Evolutionary conservation across 2,329 filamentous ascomycete genomes (phyloP), one percentile per base, ranked within the genome.

Genomic region (Calonectria hawksworthii): DNA sequence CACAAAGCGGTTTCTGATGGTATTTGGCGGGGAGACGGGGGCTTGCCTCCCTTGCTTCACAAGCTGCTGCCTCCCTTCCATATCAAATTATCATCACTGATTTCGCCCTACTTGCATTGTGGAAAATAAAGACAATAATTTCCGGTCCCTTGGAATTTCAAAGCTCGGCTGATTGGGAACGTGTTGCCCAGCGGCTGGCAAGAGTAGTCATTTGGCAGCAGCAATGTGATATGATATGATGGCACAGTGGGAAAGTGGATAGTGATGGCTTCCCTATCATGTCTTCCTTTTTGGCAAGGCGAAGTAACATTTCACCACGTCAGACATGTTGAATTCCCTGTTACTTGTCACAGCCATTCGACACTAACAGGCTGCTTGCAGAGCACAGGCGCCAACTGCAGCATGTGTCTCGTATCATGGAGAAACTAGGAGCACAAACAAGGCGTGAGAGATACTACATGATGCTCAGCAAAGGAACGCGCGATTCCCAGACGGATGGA

Each of bases 1-100:
- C 30, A 68, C 64, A 72, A 44, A 26, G 28, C 21, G 34, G 16
- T 14, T 23, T 36, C 13, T 23, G 50, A 26, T 51, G 28, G 8
- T 21, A 68, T 47, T 68, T 34, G 38, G 66, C 50, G 65, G 50
- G 65, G 34, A 64, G 30, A 54, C 41, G 38, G 59, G 6, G 5
- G 21, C 30, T 28, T 28, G 14, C 26, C 61, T 67, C 69, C 64
- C 64, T 75, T 73, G 69, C 68, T 28, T 68, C 41, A n/a, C 28
- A 18, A 16, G 6, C 38, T 41, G 56, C 50, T 9, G 30, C 8
- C 68, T 68, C 73, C 56, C 73, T 74, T 66, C 32, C 21, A 32
- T n/a, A 26, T 65, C 50, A 11, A 47, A 54, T 44, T 23, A 26
- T 18, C 63, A 14, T 34, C 51, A 32, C 13, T 30, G 28, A 47